Evolutionary conservation across 345 rosid genomes (phyloP).

Genomic region (Acer yangbiense): DNA sequence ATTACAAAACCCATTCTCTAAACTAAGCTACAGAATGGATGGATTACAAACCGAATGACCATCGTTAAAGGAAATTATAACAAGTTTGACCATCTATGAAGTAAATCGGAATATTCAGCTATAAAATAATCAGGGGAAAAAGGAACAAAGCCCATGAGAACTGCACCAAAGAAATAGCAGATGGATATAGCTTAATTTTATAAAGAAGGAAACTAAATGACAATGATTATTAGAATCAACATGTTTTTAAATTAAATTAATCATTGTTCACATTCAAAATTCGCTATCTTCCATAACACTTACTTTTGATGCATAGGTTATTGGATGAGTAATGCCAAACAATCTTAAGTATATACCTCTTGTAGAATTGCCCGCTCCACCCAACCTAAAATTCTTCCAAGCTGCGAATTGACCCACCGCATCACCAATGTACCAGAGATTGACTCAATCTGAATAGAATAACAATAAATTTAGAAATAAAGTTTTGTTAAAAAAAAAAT

Average conservation of each 20-base stretch:
- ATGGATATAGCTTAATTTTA: too few relatives aligned
- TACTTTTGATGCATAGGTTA: background rate
- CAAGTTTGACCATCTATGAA: background rate
- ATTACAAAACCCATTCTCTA: background rate
- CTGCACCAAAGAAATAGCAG: background rate
- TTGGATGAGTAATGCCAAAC: background rate
- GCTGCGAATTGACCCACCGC: slow-evolving; percentile 96
- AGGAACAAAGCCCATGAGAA: background rate
- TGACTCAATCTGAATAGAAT: slow-evolving; percentile 65
- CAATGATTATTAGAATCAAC: background rate
- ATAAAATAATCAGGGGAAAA: too few relatives aligned
- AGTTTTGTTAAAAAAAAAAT: background rate
- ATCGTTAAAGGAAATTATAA: background rate
- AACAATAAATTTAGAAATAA: background rate
- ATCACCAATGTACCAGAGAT: slow-evolving; percentile 89
- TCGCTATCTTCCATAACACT: background rate
- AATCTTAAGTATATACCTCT: slow-evolving; percentile 54
- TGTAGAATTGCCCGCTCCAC: slow-evolving; percentile 93
- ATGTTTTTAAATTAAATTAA: background rate
- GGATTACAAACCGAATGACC: background rate
- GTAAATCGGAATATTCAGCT: background rate
- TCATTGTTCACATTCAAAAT: background rate
- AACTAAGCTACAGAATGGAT: background rate
- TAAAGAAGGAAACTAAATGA: background rate
- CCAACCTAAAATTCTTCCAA: slow-evolving; percentile 87